Conservation (phyloP, 1,284 basidiomycete genomes). For the Melampsora larici-populina region DNA sequence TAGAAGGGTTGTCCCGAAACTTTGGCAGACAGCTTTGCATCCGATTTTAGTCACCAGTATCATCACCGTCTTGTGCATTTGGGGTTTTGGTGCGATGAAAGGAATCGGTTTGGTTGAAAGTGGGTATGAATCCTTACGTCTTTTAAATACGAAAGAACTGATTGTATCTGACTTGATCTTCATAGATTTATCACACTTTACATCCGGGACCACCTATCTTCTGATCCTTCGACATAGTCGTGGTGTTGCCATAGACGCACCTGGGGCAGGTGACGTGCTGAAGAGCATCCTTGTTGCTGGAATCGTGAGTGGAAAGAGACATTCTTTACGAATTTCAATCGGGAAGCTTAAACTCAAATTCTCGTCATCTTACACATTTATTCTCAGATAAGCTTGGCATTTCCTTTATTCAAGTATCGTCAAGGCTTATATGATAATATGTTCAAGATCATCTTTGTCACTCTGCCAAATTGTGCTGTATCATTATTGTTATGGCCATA, state of each 20-base stretch:
- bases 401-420: slow-evolving; percentile 41
- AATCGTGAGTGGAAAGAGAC: slow-evolving; percentile 6
- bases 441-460: slow-evolving; percentile 15
- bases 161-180: too few relatives aligned
- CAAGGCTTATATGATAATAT: slow-evolving; percentile 30
- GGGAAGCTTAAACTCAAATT: too few relatives aligned
- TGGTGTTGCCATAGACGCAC: neutral
- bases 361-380: too few relatives aligned
- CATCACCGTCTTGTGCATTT: slow-evolving; percentile 36
- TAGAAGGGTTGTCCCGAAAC: neutral
- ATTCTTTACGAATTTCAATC: too few relatives aligned
- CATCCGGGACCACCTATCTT: too few relatives aligned
- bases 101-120: slow-evolving; percentile 18
- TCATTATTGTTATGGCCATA: slow-evolving; percentile 39
- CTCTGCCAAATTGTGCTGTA: slow-evolving; percentile 13
- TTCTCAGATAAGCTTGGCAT: slow-evolving; percentile 24
- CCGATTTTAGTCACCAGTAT: slow-evolving; percentile 42
- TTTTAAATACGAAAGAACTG: neutral
- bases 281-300: slow-evolving; percentile 16
- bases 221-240: too few relatives aligned
- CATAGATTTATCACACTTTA: too few relatives aligned
- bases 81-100: slow-evolving; percentile 30
- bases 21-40: slow-evolving; percentile 20
- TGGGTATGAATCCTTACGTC: neutral
- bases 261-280: slow-evolving; percentile 29